Evolutionary conservation across 495 filamentous ascomycete genomes (phyloP).

Genomic region (Podospora bellae-mahoneyi): DNA sequence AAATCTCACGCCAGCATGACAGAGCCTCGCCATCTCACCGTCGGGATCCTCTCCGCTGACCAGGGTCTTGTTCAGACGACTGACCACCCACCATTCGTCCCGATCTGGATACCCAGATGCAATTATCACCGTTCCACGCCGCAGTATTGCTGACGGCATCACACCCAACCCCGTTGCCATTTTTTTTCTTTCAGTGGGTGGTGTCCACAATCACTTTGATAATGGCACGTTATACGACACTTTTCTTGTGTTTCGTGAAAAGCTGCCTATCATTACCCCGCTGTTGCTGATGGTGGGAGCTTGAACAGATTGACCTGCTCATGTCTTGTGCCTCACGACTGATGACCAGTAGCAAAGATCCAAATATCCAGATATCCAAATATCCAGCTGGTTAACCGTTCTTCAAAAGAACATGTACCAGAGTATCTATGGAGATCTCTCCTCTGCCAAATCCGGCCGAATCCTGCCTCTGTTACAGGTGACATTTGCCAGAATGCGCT

Average conservation of each 20-base stretch:
- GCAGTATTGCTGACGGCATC: neutral
- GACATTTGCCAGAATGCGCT: conserved; percentile 33
- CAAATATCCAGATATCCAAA: too few species aligned
- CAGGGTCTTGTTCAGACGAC: neutral
- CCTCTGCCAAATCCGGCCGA: neutral
- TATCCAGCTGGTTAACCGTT: neutral
- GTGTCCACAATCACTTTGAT: neutral
- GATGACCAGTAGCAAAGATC: neutral
- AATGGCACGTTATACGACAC: neutral
- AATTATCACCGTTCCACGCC: neutral
- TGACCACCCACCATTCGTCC: neutral
- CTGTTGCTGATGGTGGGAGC: neutral
- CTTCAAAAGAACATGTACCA: neutral
- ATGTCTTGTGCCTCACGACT: neutral
- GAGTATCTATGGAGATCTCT: neutral
- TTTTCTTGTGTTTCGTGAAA: neutral
- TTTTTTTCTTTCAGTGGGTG: neutral
- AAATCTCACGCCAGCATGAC: conserved; percentile 7
- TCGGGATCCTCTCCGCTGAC: neutral
- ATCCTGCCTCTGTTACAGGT: conserved; percentile 25
- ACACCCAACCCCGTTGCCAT: neutral
- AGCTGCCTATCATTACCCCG: neutral
- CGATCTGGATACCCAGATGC: neutral
- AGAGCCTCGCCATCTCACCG: neutral
- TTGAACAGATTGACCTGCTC: neutral